Base-by-base conservation (phyloP, 164 flowering plant genomes). In the Umbellularia californica region DNA sequence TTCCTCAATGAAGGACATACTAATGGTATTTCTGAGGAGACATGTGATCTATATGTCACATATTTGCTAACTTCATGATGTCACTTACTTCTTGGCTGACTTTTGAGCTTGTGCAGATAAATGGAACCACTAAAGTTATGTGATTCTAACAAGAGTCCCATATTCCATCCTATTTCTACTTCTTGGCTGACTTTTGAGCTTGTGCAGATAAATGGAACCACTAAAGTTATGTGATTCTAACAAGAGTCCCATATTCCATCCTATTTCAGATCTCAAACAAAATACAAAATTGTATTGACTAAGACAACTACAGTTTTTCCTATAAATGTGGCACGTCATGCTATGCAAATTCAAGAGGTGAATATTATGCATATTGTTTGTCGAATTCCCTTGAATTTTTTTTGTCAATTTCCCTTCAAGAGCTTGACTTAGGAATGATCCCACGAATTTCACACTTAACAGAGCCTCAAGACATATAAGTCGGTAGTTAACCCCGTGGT, bases 311-410 rank as follows among this genome's bases (percentile, higher is more conserved):
- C 74, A 75, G 97, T 91, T 50, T 88, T 92, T 70, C 99, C 99
- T 12, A 81, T 91, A 41, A 93, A 95, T 81, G 96, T 93, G 72
- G 99, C 97, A 75, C 92, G 99, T 20, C 91, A 97, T 55, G 98
- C 99, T 6, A 92, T 87, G 94, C 96, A 95, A 82, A 92, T 95
- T 81, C 94, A 93, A 84, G 97, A 91, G 94, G 99, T 91, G 51
- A 79, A 55, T 65, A 10, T 60, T 28, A 2, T 24, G 27, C 33
- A 50, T 5, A 22, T 23, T 27, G 50, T 28, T 62, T 28, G 0
- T 68, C 0, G 1, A 52, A 22, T 58, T 55, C 60, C 17, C 20
- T 55, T 13, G 58, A 52, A 14, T 52, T 20, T 28, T 65, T 68
- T 20, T 3, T 47, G 15, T 0, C n/a, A n/a, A 28, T 35, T 33